Percentiles rank a stretch among this genome's conserved stretches.
Evolutionary conservation across 108 stramenopile genomes (phyloP).

Genomic region (Cyclostephanos tholiformis): DNA sequence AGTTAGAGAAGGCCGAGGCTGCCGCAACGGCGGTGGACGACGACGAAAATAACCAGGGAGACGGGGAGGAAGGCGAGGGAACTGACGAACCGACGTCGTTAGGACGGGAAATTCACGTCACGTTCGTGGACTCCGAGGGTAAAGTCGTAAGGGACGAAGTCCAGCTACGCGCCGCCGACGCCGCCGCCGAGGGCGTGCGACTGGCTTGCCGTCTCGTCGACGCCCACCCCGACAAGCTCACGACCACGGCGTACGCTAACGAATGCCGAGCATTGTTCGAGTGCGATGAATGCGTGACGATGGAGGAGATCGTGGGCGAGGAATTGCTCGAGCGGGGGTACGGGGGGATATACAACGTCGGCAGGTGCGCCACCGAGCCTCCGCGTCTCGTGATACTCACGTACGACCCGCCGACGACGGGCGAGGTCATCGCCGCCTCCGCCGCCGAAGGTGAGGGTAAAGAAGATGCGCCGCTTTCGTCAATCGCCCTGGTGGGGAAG

Average conservation of each 20-base stretch:
- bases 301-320: conserved; percentile 74
- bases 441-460: not conserved
- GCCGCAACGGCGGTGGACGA: conserved; percentile 7
- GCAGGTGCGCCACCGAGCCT: conserved; percentile 75
- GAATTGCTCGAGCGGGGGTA: conserved; percentile 76
- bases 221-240: conserved; percentile 55
- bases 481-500: conserved; percentile 85
- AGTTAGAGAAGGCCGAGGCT: conserved; percentile 2
- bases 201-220: conserved; percentile 69
- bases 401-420: conserved; percentile 48
- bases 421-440: not conserved
- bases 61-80: conserved; percentile 16
- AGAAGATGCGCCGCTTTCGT: conserved; percentile 1
- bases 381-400: conserved; percentile 79
- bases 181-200: conserved; percentile 51
- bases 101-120: conserved; percentile 26
- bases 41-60: conserved; percentile 20
- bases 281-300: conserved; percentile 31
- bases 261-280: conserved; percentile 35
- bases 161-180: conserved; percentile 38
- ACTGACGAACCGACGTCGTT: conserved; percentile 8
- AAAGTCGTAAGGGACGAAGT: conserved; percentile 29
- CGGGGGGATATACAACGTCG: conserved; percentile 86
- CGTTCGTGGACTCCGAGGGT: conserved; percentile 37
- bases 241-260: conserved; percentile 52